Evolutionary conservation across 2,329 filamentous ascomycete species (phyloP), one percentile per base, ranked within the genome.

Genomic region (Fusarium verticillioides): DNA sequence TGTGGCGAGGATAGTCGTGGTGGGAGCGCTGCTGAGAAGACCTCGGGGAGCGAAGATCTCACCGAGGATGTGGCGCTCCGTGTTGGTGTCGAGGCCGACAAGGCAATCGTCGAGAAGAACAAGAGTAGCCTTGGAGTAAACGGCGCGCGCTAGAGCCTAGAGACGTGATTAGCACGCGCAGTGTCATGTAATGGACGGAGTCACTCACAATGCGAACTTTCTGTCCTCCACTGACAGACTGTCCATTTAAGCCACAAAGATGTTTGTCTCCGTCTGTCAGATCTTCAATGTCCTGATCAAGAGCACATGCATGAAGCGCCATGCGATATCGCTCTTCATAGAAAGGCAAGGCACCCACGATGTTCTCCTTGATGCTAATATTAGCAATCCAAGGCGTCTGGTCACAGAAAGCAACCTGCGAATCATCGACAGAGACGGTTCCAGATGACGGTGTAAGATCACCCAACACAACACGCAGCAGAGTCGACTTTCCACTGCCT

Each of bases 161-260:
- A n/a, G 9, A 1, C 1, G 2, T 13, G 2, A 28, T 54, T 9
- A 54, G 15, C 18, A 28, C 4, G 7, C 2, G 8, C 11, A 1
- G 2, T n/a, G 7, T 18, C 3, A 4, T 2, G 0, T 0, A 3
- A 2, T 28, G 5, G 2, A 18, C 2, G 2, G 8, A 5, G 4
- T 4, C 4, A 13, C 50, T 54, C 19, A 54, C 50, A 5, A 40
- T 54, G 5, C 50, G 50, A 28, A 54, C 50, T 40, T 60, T 60
- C 18, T 60, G 58, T 13, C 58, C 58, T n/a, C 58, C 58, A 23
- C 58, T 60, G 9, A 60, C 28, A 21, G 36, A 53, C 5, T 53
- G 46, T 5, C 58, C 58, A 1, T 60, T 53, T 0, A 53, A 4
- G 0, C 58, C 58, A 21, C 46, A 52, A 9, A 60, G 32, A 4